A percentile compares a stretch with the other conserved stretches of the same genome.
Conservation (phyloP, 768 basidiomycete species). For the Sporobolomyces pararoseus region DNA sequence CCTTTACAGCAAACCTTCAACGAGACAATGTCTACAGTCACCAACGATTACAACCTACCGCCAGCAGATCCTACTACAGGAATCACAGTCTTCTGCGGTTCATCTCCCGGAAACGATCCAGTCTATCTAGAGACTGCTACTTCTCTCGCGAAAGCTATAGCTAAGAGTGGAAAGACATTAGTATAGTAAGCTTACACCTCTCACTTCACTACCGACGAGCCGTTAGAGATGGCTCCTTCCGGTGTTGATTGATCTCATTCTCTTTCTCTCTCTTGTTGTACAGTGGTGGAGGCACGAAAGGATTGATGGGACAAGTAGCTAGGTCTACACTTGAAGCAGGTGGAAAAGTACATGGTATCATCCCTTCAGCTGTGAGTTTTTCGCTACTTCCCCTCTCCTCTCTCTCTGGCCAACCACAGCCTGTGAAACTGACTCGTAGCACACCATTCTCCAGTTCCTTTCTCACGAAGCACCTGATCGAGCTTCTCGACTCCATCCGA, state of each 20-base stretch:
- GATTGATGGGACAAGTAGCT: constrained; percentile 45
- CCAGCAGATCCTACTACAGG: constrained; percentile 1
- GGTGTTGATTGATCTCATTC: background rate
- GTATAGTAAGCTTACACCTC: constrained; percentile 44
- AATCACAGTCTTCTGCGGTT: constrained; percentile 69
- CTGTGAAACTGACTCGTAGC: background rate
- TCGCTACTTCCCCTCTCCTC: background rate
- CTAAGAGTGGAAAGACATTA: constrained; percentile 44
- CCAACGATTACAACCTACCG: background rate
- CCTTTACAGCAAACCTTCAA: too few relatives aligned
- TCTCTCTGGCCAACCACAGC: too few relatives aligned
- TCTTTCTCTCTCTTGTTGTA: background rate
- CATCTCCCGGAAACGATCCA: constrained; percentile 62
- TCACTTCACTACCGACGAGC: too few relatives aligned
- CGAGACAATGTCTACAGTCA: background rate
- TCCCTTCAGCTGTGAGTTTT: constrained; percentile 47
- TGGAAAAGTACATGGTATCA: constrained; percentile 51
- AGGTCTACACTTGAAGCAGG: constrained; percentile 42
- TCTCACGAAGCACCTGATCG: constrained; percentile 28
- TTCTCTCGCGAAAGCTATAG: constrained; percentile 49
- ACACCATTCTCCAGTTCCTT: background rate
- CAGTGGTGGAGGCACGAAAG: constrained; percentile 41
- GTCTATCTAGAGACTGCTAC: constrained; percentile 65
- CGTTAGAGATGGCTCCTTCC: too few relatives aligned
- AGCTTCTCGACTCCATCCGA: background rate